phyloP scores from a whole-genome alignment of 2,329 filamentous ascomycete species.

The Cercospora sp. region DNA sequence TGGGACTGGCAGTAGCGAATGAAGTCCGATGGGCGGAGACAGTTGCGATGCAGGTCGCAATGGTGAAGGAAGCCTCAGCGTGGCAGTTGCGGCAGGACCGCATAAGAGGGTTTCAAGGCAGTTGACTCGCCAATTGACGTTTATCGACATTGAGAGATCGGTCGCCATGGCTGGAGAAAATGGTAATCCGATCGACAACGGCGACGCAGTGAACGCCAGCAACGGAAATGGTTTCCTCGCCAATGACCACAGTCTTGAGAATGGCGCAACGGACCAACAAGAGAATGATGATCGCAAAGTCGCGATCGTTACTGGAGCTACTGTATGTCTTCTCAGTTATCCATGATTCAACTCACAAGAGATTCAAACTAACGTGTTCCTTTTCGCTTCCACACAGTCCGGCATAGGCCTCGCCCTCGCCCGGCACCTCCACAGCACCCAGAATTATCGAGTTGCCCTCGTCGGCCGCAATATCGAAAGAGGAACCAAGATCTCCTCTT shows the following conservation, averaged over 20 bases:
- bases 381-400: too few species aligned
- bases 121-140: slow-evolving; percentile 4
- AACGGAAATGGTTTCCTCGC: not conserved
- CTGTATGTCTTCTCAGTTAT: slow-evolving; percentile 43
- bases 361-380: too few species aligned
- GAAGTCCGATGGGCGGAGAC: slow-evolving; percentile 1
- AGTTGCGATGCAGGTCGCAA: not conserved
- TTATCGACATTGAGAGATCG: slow-evolving; percentile 3
- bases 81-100: not conserved
- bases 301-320: slow-evolving; percentile 46
- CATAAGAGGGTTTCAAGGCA: not conserved
- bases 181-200: not conserved
- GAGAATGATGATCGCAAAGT: slow-evolving; percentile 30
- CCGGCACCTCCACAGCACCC: slow-evolving; percentile 37
- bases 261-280: not conserved
- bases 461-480: slow-evolving; percentile 42
- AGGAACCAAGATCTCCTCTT: slow-evolving; percentile 40
- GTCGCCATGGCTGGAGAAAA: slow-evolving; percentile 1
- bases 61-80: not conserved
- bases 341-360: too few species aligned
- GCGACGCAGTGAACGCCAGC: not conserved
- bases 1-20: not conserved
- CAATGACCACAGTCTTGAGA: not conserved
- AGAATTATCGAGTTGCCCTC: slow-evolving; percentile 43
- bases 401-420: slow-evolving; percentile 51